phyloP scores from a whole-genome alignment of 2,329 filamentous ascomycete species.

The Penicillium verrucosum region DNA sequence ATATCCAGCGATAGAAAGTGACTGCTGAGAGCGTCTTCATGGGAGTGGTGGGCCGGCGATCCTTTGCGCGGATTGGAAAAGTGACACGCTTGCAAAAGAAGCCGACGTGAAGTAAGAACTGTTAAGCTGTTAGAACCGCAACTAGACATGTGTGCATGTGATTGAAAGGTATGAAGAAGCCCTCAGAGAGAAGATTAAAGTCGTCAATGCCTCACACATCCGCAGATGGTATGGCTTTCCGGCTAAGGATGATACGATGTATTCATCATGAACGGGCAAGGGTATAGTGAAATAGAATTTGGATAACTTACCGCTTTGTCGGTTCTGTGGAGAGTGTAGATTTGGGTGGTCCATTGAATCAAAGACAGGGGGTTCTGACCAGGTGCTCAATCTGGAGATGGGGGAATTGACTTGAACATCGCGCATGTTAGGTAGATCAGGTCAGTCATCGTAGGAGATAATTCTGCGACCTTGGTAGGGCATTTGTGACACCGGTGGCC shows the following conservation, averaged over 20 bases:
- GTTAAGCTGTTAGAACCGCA: background rate
- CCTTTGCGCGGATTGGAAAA: background rate
- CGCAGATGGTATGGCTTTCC: slow-evolving; percentile 53
- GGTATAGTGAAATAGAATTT: background rate
- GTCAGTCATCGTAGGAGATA: slow-evolving; percentile 39
- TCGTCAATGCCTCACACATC: slow-evolving; percentile 44
- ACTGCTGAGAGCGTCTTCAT: background rate
- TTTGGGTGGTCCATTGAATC: background rate
- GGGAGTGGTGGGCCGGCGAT: too few relatives aligned
- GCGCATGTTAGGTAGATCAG: background rate
- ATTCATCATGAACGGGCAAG: slow-evolving; percentile 69
- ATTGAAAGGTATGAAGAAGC: background rate
- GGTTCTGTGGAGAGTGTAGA: too few relatives aligned
- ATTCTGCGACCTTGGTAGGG: slow-evolving; percentile 31
- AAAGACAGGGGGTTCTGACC: background rate
- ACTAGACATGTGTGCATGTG: background rate
- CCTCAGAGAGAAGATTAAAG: slow-evolving; percentile 48
- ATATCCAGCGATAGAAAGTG: background rate
- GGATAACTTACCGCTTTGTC: slow-evolving; percentile 11
- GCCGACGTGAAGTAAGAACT: background rate
- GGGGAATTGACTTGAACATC: background rate
- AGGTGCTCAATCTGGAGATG: background rate
- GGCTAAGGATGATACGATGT: slow-evolving; percentile 90
- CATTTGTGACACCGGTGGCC: background rate
- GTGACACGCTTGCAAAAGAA: background rate